Evolutionary conservation across 306 rosid species (phyloP), one percentile per base, ranked within the genome.

Genomic region (Biancaea sappan): DNA sequence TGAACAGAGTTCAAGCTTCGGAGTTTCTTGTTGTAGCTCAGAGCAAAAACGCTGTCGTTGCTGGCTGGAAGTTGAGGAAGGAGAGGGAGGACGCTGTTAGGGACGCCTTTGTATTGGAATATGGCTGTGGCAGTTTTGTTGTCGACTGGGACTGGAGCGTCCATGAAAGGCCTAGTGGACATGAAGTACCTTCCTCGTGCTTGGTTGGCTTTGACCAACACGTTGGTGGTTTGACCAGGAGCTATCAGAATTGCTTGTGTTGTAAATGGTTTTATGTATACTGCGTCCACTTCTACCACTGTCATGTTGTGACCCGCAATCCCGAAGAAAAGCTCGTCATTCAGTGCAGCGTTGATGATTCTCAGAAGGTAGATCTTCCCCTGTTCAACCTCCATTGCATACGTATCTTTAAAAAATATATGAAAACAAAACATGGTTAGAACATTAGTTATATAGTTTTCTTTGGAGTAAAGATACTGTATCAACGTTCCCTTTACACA

Each of bases 181-280:
- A 92, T 82, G 84, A 92, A 92, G 72, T 88, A 92, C 78, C 96
- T 85, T 6, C 84, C 59, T 15, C 91, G 80, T 1, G 75, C 77
- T 79, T 90, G 82, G 77, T 88, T 86, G 52, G 98, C 87, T 72
- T 82, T 76, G 29, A 90, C 83, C n/a, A 92, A 24, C 60, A 90
- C 96, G 54, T 90, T 90, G 79, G 98, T 92, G 73, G 98, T 92
- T 73, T 92, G 98, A 16, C 98, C 98, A 54, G 98, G 96, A 43
- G 86, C 96, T 29, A 90, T 86, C 61, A 88, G 69, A 48, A 92
- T 86, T 5, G 98, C 84, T 63, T 63, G 71, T n/a, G 96, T 90
- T 40, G 82, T 75, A 86, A 90, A 90, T 63, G 94, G 94, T 70
- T 90, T 92, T 61, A 91, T 90, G 81, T 92, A 92, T 50, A 92